Conservation (phyloP, 495 filamentous ascomycete genomes). For the Penicillium ochrochloron region DNA sequence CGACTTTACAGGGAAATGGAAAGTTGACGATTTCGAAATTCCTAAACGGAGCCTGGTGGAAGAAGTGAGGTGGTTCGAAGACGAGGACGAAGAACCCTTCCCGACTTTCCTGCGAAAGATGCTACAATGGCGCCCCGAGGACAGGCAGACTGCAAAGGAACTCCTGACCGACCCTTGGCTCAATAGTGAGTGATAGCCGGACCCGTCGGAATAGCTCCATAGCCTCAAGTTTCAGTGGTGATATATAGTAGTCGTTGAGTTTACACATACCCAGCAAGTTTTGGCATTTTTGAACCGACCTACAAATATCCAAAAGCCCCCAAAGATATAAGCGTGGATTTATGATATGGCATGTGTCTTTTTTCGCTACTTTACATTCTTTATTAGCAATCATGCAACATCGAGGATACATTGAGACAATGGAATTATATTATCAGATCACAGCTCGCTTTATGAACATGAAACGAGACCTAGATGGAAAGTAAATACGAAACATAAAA, state of each 20-base stretch:
- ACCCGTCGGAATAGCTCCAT: too few species aligned
- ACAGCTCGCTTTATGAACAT: constrained; percentile 9
- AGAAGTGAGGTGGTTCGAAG: neutral
- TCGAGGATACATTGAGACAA: constrained; percentile 29
- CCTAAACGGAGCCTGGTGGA: neutral
- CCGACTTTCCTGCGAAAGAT: neutral
- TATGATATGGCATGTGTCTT: too few species aligned
- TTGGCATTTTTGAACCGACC: too few species aligned
- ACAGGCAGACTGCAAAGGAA: neutral
- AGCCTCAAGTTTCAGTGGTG: too few species aligned
- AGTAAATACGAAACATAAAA: neutral
- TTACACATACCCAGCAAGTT: too few species aligned
- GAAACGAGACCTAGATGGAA: neutral
- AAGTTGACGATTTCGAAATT: neutral
- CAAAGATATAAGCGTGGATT: too few species aligned
- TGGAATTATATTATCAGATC: constrained; percentile 33
- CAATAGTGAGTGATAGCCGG: neutral
- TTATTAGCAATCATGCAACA: neutral
- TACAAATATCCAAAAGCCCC: too few species aligned
- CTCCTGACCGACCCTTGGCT: neutral
- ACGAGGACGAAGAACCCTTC: neutral
- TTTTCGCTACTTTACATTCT: neutral
- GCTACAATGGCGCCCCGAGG: neutral
- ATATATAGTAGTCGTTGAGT: too few species aligned
- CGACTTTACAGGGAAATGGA: neutral